These are phyloP conservation scores for Russula brevipes DNA, from an alignment of 768 basidiomycete genomes.

Conservation along the genomic window DNA sequence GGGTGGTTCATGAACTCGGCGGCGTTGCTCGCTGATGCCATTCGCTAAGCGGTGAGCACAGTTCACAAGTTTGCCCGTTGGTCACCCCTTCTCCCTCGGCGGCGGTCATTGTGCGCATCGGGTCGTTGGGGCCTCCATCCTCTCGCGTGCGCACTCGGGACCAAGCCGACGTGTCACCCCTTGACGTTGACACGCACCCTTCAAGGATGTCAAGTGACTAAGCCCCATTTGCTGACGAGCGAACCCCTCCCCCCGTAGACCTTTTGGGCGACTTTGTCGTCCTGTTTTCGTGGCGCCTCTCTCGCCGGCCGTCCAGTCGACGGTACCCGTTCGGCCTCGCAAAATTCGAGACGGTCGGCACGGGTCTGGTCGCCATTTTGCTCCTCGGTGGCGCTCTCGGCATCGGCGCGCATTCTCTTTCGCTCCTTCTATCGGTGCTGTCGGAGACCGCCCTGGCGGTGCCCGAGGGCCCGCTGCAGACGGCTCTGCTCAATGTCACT, in stretches of 20 bases:
- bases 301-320: slow-evolving; percentile 71
- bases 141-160: background rate
- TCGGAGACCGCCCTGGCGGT: slow-evolving; percentile 58
- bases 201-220: no score
- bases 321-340: slow-evolving; percentile 85
- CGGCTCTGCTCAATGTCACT: slow-evolving; percentile 54
- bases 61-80: background rate
- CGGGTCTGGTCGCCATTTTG: slow-evolving; percentile 82
- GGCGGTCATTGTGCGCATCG: background rate
- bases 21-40: slow-evolving; percentile 92
- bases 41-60: slow-evolving; percentile 70
- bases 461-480: slow-evolving; percentile 58
- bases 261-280: slow-evolving; percentile 89
- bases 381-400: slow-evolving; percentile 80
- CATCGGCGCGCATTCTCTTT: slow-evolving; percentile 86
- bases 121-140: background rate
- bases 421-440: slow-evolving; percentile 72
- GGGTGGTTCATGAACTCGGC: slow-evolving; percentile 91
- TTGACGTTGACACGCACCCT: background rate
- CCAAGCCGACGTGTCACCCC: background rate
- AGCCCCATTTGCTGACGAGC: background rate
- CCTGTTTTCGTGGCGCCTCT: slow-evolving; percentile 81
- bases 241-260: slow-evolving; percentile 42
- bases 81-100: background rate
- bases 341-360: slow-evolving; percentile 94